Percentiles rank a stretch among this genome's conserved stretches.
Conservation (phyloP, 2,329 filamentous ascomycete species). For the Ilyonectria destructans region DNA sequence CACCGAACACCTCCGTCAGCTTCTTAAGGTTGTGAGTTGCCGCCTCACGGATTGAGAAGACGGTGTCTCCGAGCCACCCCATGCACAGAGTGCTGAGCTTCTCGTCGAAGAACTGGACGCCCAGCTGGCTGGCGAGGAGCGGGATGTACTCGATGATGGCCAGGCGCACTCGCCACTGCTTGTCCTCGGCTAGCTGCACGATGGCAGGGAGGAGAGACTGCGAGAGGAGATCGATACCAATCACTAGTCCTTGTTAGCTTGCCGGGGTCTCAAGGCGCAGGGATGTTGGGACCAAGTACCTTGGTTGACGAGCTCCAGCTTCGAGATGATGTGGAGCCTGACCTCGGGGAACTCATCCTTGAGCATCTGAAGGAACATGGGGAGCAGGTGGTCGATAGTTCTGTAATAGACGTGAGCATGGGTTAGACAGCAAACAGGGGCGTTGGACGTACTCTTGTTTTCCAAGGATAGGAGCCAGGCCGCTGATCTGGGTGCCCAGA, state of each 20-base stretch:
- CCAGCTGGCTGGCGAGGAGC: conserved; percentile 93
- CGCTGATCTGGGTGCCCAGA: conserved; percentile 96
- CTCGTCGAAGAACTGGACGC: conserved; percentile 98
- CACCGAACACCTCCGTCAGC: conserved; percentile 97
- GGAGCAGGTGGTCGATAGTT: conserved; percentile 95
- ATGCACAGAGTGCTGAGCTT: conserved; percentile 96
- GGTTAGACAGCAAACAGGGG: background rate
- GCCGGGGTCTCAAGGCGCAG: background rate
- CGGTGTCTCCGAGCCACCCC: conserved; percentile 98
- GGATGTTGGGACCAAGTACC: conserved; percentile 66
- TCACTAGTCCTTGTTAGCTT: conserved; percentile 73
- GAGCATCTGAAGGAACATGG: conserved; percentile 99
- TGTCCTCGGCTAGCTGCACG: conserved; percentile 97
- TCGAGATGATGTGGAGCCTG: conserved; percentile 99
- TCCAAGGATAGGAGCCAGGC: conserved; percentile 94
- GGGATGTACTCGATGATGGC: conserved; percentile 99
- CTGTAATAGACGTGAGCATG: conserved; percentile 60
- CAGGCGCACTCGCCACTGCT: conserved; percentile 98
- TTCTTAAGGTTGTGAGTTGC: conserved; percentile 98
- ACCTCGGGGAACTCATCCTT: conserved; percentile 99
- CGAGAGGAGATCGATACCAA: conserved; percentile 96
- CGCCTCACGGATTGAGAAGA: conserved; percentile 98
- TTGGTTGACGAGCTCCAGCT: conserved; percentile 97
- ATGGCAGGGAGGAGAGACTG: conserved; percentile 98
- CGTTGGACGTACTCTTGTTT: conserved; percentile 87